Conservation (phyloP, 345 rosid species). For the Alliaria petiolata region DNA sequence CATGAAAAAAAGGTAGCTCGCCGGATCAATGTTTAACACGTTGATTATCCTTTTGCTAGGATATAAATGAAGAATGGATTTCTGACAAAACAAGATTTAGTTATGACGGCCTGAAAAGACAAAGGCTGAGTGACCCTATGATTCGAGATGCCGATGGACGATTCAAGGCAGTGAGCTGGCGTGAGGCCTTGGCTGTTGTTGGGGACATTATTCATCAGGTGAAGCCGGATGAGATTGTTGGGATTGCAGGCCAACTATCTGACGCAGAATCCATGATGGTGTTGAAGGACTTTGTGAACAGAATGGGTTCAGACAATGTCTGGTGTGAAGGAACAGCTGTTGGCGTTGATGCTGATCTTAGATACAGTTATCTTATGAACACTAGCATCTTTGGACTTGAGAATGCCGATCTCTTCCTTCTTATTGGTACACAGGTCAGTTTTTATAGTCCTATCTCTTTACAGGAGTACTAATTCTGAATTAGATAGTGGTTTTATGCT, state of each 20-base stretch:
- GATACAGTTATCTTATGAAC: slow-evolving; percentile 88
- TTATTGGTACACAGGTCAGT: slow-evolving; percentile 89
- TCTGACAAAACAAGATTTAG: slow-evolving; percentile 93
- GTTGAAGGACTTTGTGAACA: slow-evolving; percentile 82
- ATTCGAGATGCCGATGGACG: slow-evolving; percentile 87
- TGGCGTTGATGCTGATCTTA: slow-evolving; percentile 70
- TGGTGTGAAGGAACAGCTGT: slow-evolving; percentile 86
- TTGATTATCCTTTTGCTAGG: slow-evolving; percentile 46
- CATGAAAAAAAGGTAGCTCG: not conserved
- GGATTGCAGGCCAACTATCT: slow-evolving; percentile 83
- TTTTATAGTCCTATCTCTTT: not conserved
- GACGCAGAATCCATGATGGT: slow-evolving; percentile 99
- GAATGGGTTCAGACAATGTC: slow-evolving; percentile 83
- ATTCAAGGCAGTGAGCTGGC: slow-evolving; percentile 86
- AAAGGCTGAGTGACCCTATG: slow-evolving; percentile 97
- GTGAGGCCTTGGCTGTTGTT: slow-evolving; percentile 83
- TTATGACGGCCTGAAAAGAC: slow-evolving; percentile 96
- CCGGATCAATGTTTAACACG: not conserved
- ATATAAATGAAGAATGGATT: slow-evolving; percentile 98
- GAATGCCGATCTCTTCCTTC: slow-evolving; percentile 85
- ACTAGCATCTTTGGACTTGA: slow-evolving; percentile 80
- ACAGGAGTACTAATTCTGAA: not conserved
- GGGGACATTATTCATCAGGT: slow-evolving; percentile 73
- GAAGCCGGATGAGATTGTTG: slow-evolving; percentile 80
- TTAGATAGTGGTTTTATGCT: not conserved